Percentiles rank a stretch among this genome's conserved stretches.
Conservation (phyloP, 345 rosid species). For the Euphorbia pulcherrima region DNA sequence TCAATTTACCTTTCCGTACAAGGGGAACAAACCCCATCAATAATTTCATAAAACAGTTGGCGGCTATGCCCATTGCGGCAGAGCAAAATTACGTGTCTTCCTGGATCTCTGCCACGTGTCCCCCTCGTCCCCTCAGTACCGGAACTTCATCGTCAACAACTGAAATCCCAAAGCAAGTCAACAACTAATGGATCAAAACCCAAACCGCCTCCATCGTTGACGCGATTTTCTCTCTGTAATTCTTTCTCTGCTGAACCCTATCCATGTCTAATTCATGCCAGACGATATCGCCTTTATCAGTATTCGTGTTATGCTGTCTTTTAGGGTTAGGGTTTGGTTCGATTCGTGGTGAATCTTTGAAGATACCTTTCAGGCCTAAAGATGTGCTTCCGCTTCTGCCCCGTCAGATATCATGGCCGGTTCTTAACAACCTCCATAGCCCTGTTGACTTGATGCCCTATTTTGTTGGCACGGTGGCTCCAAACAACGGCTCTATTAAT, state of each 20-base stretch:
- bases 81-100: neutral
- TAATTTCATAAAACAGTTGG: too few species aligned
- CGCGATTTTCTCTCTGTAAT: neutral
- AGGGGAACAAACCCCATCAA: neutral
- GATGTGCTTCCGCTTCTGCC: constrained; percentile 88
- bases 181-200: constrained; percentile 1
- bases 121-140: neutral
- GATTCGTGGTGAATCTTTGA: constrained; percentile 32
- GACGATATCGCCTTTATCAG: neutral
- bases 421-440: constrained; percentile 68
- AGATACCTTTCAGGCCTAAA: constrained; percentile 63
- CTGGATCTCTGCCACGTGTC: neutral
- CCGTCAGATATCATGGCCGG: constrained; percentile 89
- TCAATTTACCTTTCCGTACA: neutral
- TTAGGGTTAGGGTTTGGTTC: constrained; percentile 24
- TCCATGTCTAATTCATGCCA: constrained; percentile 7
- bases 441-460: constrained; percentile 91
- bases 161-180: constrained; percentile 4
- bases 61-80: neutral
- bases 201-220: neutral
- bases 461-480: constrained; percentile 70
- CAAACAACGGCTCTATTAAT: constrained; percentile 48
- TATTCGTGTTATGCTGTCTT: neutral
- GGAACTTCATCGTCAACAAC: constrained; percentile 5
- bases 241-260: neutral